phyloP scores from a whole-genome alignment of 768 basidiomycete species.

The Mycena sanguinolenta region DNA sequence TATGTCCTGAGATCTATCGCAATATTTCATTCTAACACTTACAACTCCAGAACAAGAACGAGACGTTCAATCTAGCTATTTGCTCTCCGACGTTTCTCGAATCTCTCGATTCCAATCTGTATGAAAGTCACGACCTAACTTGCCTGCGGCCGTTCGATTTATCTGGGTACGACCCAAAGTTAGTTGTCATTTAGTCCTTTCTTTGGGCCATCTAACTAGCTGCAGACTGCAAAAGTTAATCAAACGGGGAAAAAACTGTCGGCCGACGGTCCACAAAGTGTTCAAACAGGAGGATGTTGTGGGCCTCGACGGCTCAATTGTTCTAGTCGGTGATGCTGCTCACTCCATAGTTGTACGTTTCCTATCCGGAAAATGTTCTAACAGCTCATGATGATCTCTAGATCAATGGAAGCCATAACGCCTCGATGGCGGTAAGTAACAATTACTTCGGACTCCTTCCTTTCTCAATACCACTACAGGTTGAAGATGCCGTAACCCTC shows the following conservation, averaged over 20 bases:
- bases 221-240: conserved; percentile 24
- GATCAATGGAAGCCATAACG: conserved; percentile 60
- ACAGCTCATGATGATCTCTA: conserved; percentile 19
- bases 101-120: conserved; percentile 10
- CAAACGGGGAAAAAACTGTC: conserved; percentile 5
- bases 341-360: conserved; percentile 54
- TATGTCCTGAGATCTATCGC: not conserved
- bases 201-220: not conserved
- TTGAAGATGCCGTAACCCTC: conserved; percentile 53
- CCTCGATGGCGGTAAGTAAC: conserved; percentile 53
- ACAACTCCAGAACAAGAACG: not conserved
- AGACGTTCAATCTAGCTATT: conserved; percentile 19
- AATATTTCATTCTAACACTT: not conserved
- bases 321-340: conserved; percentile 57
- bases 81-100: conserved; percentile 11
- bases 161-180: conserved; percentile 28
- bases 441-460: not conserved
- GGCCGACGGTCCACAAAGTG: conserved; percentile 24
- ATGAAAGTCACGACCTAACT: conserved; percentile 2
- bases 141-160: conserved; percentile 18
- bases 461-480: conserved; percentile 34
- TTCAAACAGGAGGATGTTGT: conserved; percentile 48
- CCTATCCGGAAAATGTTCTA: not conserved
- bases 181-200: not conserved
- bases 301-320: conserved; percentile 49